Evolutionary conservation across 2,329 filamentous ascomycete genomes (phyloP).

Genomic region (Helotiales sp.): DNA sequence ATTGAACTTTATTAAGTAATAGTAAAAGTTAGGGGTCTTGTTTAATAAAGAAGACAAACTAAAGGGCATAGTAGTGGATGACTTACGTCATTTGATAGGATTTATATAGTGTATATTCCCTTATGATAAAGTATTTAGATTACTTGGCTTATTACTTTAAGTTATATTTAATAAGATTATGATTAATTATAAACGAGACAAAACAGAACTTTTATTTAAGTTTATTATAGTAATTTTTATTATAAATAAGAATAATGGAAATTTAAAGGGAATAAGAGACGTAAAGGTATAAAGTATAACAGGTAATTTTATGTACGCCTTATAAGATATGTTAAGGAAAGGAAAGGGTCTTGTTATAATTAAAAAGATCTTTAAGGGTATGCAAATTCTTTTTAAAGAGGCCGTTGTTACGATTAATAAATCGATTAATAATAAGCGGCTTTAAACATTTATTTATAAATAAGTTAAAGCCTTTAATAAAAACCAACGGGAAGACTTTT

Average conservation of each 20-base stretch:
- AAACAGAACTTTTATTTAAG: slow-evolving; percentile 26
- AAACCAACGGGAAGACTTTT: slow-evolving; percentile 24
- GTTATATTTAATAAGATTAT: slow-evolving; percentile 40
- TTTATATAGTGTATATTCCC: background rate
- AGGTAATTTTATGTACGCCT: slow-evolving; percentile 27
- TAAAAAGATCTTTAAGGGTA: slow-evolving; percentile 46
- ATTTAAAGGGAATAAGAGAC: slow-evolving; percentile 21
- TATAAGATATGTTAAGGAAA: slow-evolving; percentile 42
- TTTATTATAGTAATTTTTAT: slow-evolving; percentile 23
- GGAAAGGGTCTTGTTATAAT: slow-evolving; percentile 49
- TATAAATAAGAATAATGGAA: slow-evolving; percentile 27
- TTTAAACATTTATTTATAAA: slow-evolving; percentile 16
- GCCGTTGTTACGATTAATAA: slow-evolving; percentile 44
- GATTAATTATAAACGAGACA: slow-evolving; percentile 40
- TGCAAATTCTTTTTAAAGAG: slow-evolving; percentile 47
- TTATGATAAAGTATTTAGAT: slow-evolving; percentile 37
- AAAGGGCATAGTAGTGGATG: background rate
- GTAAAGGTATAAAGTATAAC: slow-evolving; percentile 15
- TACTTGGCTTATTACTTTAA: slow-evolving; percentile 36
- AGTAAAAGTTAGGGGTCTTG: background rate
- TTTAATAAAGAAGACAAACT: background rate
- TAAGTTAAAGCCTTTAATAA: slow-evolving; percentile 24
- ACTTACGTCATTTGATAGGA: background rate
- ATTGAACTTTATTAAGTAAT: background rate
- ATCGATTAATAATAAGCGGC: background rate